A percentile compares a stretch with the other conserved stretches of the same genome.
Evolutionary conservation across 2,329 filamentous ascomycete species (phyloP).

Genomic region (Beauveria sp.): DNA sequence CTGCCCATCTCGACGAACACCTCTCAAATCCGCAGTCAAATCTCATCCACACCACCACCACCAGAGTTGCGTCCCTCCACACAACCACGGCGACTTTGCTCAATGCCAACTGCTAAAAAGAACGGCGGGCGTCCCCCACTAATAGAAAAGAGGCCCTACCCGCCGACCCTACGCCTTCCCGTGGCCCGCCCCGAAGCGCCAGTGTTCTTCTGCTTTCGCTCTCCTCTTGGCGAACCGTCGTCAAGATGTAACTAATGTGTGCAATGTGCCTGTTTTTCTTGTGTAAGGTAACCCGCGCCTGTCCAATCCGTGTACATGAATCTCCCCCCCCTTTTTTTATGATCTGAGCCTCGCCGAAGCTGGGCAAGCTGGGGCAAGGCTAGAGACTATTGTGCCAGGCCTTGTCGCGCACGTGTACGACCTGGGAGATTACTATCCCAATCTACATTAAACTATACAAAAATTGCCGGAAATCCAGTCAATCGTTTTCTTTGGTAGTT

Average conservation of each 20-base stretch:
- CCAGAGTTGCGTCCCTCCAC: background rate
- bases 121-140: background rate
- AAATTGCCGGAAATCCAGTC: no score
- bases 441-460: background rate
- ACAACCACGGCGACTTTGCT: background rate
- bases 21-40: background rate
- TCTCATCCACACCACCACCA: background rate
- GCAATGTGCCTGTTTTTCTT: background rate
- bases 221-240: background rate
- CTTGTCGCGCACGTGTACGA: background rate
- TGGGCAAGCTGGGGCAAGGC: background rate
- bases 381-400: background rate
- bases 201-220: background rate
- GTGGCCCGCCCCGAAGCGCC: conserved; percentile 1
- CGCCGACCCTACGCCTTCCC: background rate
- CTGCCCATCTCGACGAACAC: background rate
- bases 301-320: background rate
- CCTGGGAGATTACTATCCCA: background rate
- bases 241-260: background rate
- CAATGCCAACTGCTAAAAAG: background rate
- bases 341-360: background rate
- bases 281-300: background rate
- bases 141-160: background rate
- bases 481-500: no score
- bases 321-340: background rate